phyloP scores from a whole-genome alignment of 202 grass and related monocot genomes.

The Setaria italica region DNA sequence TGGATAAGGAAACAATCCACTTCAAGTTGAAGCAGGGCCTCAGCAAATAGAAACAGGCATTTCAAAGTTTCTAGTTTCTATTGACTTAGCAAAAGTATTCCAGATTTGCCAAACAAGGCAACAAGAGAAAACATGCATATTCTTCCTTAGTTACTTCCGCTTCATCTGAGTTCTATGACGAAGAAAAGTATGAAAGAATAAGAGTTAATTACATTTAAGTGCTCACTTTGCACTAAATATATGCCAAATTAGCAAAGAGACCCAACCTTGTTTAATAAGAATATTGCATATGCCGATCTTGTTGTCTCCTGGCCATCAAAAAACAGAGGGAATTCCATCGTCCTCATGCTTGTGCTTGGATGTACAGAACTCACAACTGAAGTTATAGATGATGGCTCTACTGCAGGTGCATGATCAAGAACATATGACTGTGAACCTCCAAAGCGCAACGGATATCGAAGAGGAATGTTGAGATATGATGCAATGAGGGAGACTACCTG shows the following conservation, averaged over 20 bases:
- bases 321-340: slow-evolving; percentile 87
- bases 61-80: background rate
- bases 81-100: background rate
- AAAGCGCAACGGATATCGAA: slow-evolving; percentile 84
- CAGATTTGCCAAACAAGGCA: background rate
- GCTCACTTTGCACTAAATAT: slow-evolving; percentile 22
- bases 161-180: too few relatives aligned
- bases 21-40: too few relatives aligned
- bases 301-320: slow-evolving; percentile 87
- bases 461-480: slow-evolving; percentile 78
- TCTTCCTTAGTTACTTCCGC: background rate
- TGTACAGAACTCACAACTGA: slow-evolving; percentile 44
- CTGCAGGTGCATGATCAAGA: slow-evolving; percentile 74
- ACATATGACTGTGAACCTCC: slow-evolving; percentile 82
- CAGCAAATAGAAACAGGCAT: background rate
- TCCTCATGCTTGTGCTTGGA: slow-evolving; percentile 47
- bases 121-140: background rate
- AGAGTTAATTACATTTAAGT: too few relatives aligned
- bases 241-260: slow-evolving; percentile 23
- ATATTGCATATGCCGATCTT: slow-evolving; percentile 88
- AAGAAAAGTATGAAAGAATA: too few relatives aligned
- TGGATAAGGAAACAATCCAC: too few relatives aligned
- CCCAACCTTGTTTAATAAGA: slow-evolving; percentile 92
- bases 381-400: slow-evolving; percentile 58
- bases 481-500: slow-evolving; percentile 79